Base-by-base conservation (phyloP, 768 basidiomycete genomes). In the Naematelia encephala region DNA sequence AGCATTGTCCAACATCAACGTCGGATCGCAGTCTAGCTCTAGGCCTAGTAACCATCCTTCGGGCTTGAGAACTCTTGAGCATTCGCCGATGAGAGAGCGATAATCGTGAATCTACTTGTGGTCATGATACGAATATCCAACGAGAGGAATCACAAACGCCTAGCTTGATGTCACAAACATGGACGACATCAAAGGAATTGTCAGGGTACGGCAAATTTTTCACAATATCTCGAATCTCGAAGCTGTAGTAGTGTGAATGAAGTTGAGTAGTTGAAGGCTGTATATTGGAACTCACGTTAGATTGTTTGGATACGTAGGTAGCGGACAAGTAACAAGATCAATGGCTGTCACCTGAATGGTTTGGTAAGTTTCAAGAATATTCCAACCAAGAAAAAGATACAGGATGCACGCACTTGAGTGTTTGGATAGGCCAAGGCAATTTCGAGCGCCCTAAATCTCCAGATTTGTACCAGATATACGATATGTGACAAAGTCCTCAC, bases 201-300 rank as follows among this genome's bases (percentile, higher is more conserved):
- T 57, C 56, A 2, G 42, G 51, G 22, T 57, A 62, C 23, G 47
- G 46, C n/a, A 57, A 47, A 2, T 51, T 56, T 28, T 55, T 48
- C 3, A 51, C 52, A 19, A 62, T 51, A 49, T 62, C 61, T 19
- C 49, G 55, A 25, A 62, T 57, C 47, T 62, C 56, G 56, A 62
- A 62, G n/a, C 61, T 62, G 44, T 11, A 39, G 12, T 22, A 21
- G n/a, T 14, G 26, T 28, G 19, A 57, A 19, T 19, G 30, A 47
- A 23, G 11, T 2, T 34, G 34, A 39, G 52, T 39, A 39, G n/a
- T n/a, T n/a, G n/a, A n/a, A n/a, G n/a, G n/a, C n/a, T n/a, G n/a
- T n/a, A n/a, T n/a, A n/a, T 11, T 3, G 25, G 19, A 5, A 56
- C 59, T 56, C 28, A 51, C 59, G 14, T n/a, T 14, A 61, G 51